Percentiles rank a stretch among this genome's conserved stretches.
These are phyloP conservation scores for Colletotrichum spinosum DNA, from an alignment of 2,329 filamentous ascomycete genomes.

Conservation along the genomic window DNA sequence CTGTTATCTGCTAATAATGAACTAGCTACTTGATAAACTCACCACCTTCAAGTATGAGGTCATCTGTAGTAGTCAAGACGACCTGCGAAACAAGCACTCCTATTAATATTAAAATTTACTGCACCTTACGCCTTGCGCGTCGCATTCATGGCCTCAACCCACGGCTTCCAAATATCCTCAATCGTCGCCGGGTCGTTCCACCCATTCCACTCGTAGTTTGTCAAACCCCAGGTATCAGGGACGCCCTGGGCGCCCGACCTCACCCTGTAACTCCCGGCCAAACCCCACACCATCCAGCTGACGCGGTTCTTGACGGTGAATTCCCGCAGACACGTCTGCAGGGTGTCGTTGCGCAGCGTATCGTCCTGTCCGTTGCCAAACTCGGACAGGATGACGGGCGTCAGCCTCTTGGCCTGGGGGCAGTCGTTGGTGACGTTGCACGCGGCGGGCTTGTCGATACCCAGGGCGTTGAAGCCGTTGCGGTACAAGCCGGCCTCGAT, in stretches of 20 bases:
- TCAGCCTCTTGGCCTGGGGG: slow-evolving; percentile 50
- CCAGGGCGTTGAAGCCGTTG: slow-evolving; percentile 60
- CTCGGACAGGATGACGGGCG: slow-evolving; percentile 60
- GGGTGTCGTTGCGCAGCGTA: slow-evolving; percentile 44
- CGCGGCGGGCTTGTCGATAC: slow-evolving; percentile 17
- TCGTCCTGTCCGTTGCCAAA: slow-evolving; percentile 60
- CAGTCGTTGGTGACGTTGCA: slow-evolving; percentile 56
- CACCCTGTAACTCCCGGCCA: slow-evolving; percentile 64
- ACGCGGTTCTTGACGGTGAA: slow-evolving; percentile 58
- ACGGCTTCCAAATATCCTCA: slow-evolving; percentile 63
- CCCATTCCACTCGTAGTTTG: slow-evolving; percentile 57
- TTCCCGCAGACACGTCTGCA: slow-evolving; percentile 58
- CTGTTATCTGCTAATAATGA: not conserved
- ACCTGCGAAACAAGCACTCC: too few relatives aligned
- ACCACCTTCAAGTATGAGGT: too few relatives aligned
- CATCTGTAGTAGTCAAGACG: not conserved
- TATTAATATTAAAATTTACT: not conserved
- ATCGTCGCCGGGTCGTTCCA: slow-evolving; percentile 59
- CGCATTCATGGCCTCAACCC: slow-evolving; percentile 56
- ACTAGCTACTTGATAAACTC: too few relatives aligned
- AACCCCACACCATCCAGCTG: slow-evolving; percentile 62
- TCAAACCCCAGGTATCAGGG: slow-evolving; percentile 60
- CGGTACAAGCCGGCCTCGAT: slow-evolving; percentile 62
- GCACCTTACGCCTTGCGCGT: slow-evolving; percentile 47
- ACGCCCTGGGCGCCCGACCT: slow-evolving; percentile 57